A percentile compares a stretch with the other conserved stretches of the same genome.
phyloP scores from a whole-genome alignment of 2,329 filamentous ascomycete genomes.

The Didymellaceae sp. region DNA sequence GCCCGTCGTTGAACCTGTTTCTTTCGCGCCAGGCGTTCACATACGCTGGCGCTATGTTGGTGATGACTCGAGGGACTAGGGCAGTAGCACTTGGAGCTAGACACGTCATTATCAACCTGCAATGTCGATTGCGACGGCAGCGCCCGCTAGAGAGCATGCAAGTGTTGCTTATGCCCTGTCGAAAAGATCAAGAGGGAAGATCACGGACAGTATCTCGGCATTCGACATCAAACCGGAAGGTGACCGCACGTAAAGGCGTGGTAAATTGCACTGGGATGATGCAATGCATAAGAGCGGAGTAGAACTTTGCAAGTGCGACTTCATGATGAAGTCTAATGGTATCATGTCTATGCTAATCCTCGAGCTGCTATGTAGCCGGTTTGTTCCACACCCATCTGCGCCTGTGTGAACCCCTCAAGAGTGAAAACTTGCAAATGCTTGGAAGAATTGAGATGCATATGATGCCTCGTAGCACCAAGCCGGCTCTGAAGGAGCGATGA shows the following conservation, averaged over 20 bases:
- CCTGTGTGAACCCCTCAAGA: conserved; percentile 13
- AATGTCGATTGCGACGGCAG: conserved; percentile 8
- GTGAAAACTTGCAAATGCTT: conserved; percentile 1
- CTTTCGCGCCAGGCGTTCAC: neutral
- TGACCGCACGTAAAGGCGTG: conserved; percentile 10
- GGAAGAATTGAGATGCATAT: conserved; percentile 2
- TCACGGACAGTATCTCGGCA: conserved; percentile 4
- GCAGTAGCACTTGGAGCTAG: conserved; percentile 22
- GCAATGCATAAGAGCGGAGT: conserved; percentile 5
- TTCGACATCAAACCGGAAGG: conserved; percentile 5
- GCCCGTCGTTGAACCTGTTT: neutral
- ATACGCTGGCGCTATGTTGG: conserved; percentile 2
- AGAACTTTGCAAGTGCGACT: conserved; percentile 4
- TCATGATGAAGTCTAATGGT: conserved; percentile 24
- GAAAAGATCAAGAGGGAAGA: neutral
- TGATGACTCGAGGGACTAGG: conserved; percentile 2
- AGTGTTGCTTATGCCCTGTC: neutral
- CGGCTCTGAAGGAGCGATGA: conserved; percentile 11
- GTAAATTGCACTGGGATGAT: neutral
- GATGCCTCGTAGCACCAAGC: conserved; percentile 2
- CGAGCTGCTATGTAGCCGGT: conserved; percentile 14
- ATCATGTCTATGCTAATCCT: conserved; percentile 30
- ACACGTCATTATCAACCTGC: conserved; percentile 25
- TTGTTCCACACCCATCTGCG: conserved; percentile 10
- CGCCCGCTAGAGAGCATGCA: conserved; percentile 3